These are phyloP conservation scores for Inga oerstediana DNA, from an alignment of 306 rosid species.

Conservation along the genomic window DNA sequence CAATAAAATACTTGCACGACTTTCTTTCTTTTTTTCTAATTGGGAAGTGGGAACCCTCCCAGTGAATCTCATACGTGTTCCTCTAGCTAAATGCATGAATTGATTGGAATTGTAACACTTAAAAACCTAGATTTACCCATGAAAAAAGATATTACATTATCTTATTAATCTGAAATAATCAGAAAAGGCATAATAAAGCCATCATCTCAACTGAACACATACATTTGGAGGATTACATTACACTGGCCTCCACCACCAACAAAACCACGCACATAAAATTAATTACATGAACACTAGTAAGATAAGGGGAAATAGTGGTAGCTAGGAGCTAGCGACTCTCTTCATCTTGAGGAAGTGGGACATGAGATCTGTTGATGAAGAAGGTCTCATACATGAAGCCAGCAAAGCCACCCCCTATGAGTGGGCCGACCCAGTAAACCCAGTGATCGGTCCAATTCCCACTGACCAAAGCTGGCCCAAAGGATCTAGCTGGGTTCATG, in stretches of 20 bases:
- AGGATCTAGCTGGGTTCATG: slow-evolving; percentile 90
- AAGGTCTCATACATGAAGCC: slow-evolving; percentile 74
- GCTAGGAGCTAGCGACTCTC: background rate
- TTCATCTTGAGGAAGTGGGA: slow-evolving; percentile 45
- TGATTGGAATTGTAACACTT: background rate
- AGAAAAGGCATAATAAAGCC: background rate
- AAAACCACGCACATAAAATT: background rate
- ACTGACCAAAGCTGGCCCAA: slow-evolving; percentile 85
- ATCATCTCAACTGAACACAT: background rate
- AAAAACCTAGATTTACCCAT: background rate
- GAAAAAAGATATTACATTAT: background rate
- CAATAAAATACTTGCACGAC: too few relatives aligned
- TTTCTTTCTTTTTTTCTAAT: too few relatives aligned
- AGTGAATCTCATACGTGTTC: background rate
- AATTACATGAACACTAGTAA: background rate
- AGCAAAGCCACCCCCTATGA: slow-evolving; percentile 83
- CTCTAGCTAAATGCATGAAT: background rate
- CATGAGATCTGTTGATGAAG: slow-evolving; percentile 64
- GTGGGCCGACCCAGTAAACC: slow-evolving; percentile 98
- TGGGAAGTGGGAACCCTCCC: background rate
- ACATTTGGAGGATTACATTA: background rate
- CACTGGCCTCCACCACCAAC: background rate
- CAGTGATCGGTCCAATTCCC: slow-evolving; percentile 87
- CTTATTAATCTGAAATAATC: background rate
- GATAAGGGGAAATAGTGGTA: background rate